Evolutionary conservation across 106 monocot species (phyloP).

Genomic region (Allium sativum): DNA sequence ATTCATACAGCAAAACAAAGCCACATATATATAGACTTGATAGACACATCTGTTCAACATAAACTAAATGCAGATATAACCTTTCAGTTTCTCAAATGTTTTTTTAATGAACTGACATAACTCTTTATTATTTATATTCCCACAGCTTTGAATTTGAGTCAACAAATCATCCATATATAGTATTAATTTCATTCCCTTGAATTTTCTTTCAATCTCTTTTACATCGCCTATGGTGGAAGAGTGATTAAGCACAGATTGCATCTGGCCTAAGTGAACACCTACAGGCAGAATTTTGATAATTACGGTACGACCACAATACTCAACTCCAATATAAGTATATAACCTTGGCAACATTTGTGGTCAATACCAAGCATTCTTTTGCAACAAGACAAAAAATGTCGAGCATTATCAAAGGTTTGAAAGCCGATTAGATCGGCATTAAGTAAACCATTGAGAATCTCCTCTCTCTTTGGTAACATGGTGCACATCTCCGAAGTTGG

Average conservation of each 20-base stretch:
- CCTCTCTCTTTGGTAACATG: constrained; percentile 64
- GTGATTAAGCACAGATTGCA: constrained; percentile 27
- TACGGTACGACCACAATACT: constrained; percentile 52
- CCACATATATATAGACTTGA: no score
- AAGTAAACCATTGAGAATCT: constrained; percentile 59
- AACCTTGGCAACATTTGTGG: constrained; percentile 66
- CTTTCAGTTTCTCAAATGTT: no score
- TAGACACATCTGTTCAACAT: no score
- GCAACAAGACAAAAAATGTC: constrained; percentile 82
- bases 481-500: constrained; percentile 78
- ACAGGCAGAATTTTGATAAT: constrained; percentile 47
- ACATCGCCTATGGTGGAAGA: constrained; percentile 30
- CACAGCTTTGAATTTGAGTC: no score
- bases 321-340: constrained; percentile 66
- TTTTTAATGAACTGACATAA: no score
- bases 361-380: constrained; percentile 66
- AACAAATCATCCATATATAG: constrained; percentile 51
- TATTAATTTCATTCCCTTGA: constrained; percentile 20
- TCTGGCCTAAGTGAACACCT: constrained; percentile 35
- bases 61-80: no score
- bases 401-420: constrained; percentile 86
- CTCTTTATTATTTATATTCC: no score
- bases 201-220: constrained; percentile 30
- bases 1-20: no score
- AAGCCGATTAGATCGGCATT: constrained; percentile 82